These are phyloP conservation scores for Coniosporium apollinis DNA, from an alignment of 495 filamentous ascomycete species.

Conservation along the genomic window DNA sequence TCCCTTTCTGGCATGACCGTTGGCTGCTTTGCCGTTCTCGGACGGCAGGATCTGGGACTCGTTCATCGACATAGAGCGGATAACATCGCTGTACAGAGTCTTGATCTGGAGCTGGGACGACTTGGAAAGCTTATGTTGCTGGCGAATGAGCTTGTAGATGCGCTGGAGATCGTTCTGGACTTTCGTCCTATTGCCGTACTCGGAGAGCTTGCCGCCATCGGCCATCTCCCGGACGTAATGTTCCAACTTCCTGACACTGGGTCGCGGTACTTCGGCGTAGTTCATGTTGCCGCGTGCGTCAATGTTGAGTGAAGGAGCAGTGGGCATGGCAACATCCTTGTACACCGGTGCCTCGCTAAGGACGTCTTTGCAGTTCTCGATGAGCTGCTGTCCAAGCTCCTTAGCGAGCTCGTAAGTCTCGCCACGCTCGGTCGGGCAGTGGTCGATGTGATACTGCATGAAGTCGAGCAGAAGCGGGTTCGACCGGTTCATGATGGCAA, in stretches of 20 bases:
- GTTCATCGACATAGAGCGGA: constrained; percentile 88
- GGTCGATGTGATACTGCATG: constrained; percentile 99
- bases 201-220: constrained; percentile 90
- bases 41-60: constrained; percentile 89
- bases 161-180: constrained; percentile 87
- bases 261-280: constrained; percentile 74
- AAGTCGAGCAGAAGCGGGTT: constrained; percentile 92
- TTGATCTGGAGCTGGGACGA: constrained; percentile 91
- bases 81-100: constrained; percentile 77
- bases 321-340: constrained; percentile 88
- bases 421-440: constrained; percentile 89
- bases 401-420: constrained; percentile 97
- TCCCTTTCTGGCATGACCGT: constrained; percentile 45
- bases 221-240: constrained; percentile 99
- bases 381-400: constrained; percentile 83
- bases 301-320: constrained; percentile 76
- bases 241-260: constrained; percentile 89
- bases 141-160: constrained; percentile 93
- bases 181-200: constrained; percentile 96
- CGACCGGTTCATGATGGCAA: constrained; percentile 97
- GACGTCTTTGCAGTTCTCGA: constrained; percentile 94
- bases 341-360: constrained; percentile 67
- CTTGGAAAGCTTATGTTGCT: constrained; percentile 93
- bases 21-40: constrained; percentile 44
- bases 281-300: constrained; percentile 78